Percentiles rank a stretch among this genome's conserved stretches.
These are phyloP conservation scores for Salix viminalis DNA, from an alignment of 345 rosid genomes.

Conservation along the genomic window DNA sequence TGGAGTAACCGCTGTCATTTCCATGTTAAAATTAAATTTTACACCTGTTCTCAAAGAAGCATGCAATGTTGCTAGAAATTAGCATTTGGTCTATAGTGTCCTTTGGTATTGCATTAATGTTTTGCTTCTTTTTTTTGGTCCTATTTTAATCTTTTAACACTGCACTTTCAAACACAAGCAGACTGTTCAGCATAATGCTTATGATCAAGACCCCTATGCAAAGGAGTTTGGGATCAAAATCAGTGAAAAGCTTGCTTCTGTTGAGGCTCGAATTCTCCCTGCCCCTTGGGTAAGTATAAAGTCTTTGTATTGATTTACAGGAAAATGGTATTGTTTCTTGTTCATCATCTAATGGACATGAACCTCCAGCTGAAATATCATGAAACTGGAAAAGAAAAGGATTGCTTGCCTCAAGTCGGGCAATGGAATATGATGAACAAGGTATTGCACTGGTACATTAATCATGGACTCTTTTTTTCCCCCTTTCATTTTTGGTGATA, in stretches of 20 bases:
- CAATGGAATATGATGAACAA: constrained; percentile 99
- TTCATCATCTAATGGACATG: constrained; percentile 5
- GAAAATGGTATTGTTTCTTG: background rate
- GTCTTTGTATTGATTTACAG: background rate
- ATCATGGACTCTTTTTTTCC: background rate
- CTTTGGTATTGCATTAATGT: background rate
- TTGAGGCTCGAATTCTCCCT: constrained; percentile 98
- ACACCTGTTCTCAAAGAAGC: background rate
- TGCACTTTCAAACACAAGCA: constrained; percentile 24
- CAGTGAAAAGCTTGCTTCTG: constrained; percentile 86
- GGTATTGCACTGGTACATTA: constrained; percentile 29
- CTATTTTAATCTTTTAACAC: background rate
- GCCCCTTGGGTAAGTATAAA: constrained; percentile 86
- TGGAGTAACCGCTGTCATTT: background rate
- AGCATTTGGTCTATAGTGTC: background rate
- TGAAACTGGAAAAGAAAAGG: constrained; percentile 95
- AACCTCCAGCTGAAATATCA: constrained; percentile 85
- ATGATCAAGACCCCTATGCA: constrained; percentile 91
- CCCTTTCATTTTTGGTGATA: background rate
- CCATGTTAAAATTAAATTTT: background rate
- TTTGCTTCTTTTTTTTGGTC: background rate
- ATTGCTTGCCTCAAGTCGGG: constrained; percentile 96
- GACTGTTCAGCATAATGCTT: constrained; percentile 90
- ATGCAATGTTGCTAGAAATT: background rate
- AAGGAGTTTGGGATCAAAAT: constrained; percentile 93